Evolutionary conservation across 1,139 yeast species (phyloP).

Genomic region (Sugiyamaella grinbergsii): DNA sequence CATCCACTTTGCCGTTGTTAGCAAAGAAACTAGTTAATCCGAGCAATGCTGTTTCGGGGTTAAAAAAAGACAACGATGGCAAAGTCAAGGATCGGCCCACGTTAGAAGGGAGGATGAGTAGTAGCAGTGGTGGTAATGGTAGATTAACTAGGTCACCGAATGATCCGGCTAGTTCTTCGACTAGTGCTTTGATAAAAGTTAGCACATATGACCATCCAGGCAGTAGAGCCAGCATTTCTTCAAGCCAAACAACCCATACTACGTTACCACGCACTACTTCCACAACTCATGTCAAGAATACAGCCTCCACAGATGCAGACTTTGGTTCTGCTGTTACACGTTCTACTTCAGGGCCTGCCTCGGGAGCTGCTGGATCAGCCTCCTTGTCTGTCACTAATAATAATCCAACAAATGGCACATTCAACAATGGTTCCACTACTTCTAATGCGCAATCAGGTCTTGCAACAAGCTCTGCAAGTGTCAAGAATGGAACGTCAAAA

Average conservation of each 20-base stretch:
- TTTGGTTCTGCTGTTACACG: neutral
- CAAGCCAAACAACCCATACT: neutral
- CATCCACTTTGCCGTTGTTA: slow-evolving; percentile 12
- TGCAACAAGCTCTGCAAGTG: neutral
- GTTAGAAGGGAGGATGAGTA: neutral
- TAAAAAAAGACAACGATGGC: slow-evolving; percentile 1
- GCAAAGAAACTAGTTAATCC: slow-evolving; percentile 16
- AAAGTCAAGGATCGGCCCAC: neutral
- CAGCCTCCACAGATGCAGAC: neutral
- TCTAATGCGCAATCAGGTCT: neutral
- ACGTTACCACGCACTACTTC: neutral
- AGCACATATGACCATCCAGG: too few species aligned
- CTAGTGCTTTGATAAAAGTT: too few species aligned
- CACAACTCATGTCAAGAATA: neutral
- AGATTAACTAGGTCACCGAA: slow-evolving; percentile 2
- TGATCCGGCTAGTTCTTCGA: slow-evolving; percentile 7
- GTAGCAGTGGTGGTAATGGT: neutral
- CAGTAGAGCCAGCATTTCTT: too few species aligned
- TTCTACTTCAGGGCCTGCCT: neutral
- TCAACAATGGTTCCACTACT: neutral
- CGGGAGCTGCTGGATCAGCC: neutral
- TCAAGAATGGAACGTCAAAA: neutral
- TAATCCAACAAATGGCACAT: neutral
- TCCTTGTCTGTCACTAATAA: neutral
- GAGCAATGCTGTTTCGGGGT: slow-evolving; percentile 1